Conservation (phyloP, 805 yeast species). For the Wickerhamiella galacta region DNA sequence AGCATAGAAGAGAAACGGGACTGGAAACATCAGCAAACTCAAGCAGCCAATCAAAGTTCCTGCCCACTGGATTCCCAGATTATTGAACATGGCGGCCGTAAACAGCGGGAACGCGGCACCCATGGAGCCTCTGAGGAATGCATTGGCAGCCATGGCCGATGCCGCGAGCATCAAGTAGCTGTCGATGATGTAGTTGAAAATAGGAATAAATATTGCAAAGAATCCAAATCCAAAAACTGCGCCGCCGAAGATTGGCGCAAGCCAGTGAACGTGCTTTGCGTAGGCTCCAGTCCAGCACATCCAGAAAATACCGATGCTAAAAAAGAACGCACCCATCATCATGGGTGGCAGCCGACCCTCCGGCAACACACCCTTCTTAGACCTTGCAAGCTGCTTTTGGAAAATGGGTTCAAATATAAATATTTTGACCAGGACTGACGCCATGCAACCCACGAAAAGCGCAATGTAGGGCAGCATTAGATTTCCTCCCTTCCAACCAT, state of each 20-base stretch:
- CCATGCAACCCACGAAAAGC: constrained; percentile 39
- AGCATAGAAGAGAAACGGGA: constrained; percentile 46
- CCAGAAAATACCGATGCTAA: constrained; percentile 75
- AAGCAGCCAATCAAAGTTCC: constrained; percentile 53
- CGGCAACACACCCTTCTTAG: constrained; percentile 47
- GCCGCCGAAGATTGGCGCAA: constrained; percentile 54
- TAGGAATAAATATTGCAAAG: constrained; percentile 48
- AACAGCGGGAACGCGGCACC: constrained; percentile 63
- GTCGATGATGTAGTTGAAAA: constrained; percentile 58
- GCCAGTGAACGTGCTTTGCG: constrained; percentile 53
- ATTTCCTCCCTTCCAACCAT: constrained; percentile 42
- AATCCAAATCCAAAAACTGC: constrained; percentile 51
- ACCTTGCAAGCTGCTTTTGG: constrained; percentile 27
- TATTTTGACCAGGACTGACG: constrained; percentile 18
- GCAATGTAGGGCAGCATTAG: constrained; percentile 70
- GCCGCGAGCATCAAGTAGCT: constrained; percentile 57
- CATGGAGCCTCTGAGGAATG: constrained; percentile 47
- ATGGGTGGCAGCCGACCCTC: constrained; percentile 67
- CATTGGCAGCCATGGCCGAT: constrained; percentile 60
- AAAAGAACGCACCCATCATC: constrained; percentile 50
- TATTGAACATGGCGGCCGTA: constrained; percentile 50
- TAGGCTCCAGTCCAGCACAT: constrained; percentile 77
- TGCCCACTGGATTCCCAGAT: constrained; percentile 64
- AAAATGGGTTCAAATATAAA: constrained; percentile 37
- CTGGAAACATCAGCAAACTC: constrained; percentile 39